Conservation (phyloP, 331 rosid genomes). For the Cydonia oblonga region DNA sequence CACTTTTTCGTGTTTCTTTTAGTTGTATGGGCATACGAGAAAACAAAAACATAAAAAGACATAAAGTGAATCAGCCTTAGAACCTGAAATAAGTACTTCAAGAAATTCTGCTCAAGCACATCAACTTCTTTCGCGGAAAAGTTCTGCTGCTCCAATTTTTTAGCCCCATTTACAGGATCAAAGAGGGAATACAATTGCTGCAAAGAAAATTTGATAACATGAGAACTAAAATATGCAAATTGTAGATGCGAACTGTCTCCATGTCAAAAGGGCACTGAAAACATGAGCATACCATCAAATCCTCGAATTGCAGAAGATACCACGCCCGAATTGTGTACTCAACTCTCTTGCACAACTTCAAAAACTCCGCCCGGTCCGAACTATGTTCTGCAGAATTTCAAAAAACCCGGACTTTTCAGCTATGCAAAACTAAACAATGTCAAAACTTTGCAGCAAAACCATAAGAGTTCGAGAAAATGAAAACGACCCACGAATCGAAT, state of each 20-base stretch:
- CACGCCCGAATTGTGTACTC: slow-evolving; percentile 35
- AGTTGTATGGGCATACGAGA: too few species aligned
- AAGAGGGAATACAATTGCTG: slow-evolving; percentile 30
- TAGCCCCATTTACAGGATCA: slow-evolving; percentile 23
- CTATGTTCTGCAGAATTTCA: slow-evolving; percentile 1
- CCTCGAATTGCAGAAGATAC: slow-evolving; percentile 33
- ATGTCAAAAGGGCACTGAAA: background rate
- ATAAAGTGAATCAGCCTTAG: background rate
- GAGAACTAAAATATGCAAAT: background rate
- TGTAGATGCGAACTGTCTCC: background rate
- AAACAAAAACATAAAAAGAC: background rate
- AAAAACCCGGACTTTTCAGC: background rate
- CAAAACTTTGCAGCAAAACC: background rate
- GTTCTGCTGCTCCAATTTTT: slow-evolving; percentile 24
- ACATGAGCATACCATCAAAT: slow-evolving; percentile 22
- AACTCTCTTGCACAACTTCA: slow-evolving; percentile 29
- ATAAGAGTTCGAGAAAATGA: background rate
- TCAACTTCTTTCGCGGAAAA: slow-evolving; percentile 19
- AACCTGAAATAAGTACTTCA: slow-evolving; percentile 27
- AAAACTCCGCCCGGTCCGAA: slow-evolving; percentile 26
- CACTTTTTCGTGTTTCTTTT: too few species aligned
- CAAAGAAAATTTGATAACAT: background rate
- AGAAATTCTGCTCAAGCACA: slow-evolving; percentile 25
- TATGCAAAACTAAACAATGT: background rate
- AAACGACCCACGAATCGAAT: background rate